Conservation (phyloP, 2,329 filamentous ascomycete genomes). For the Dothidotthia symphoricarpi region DNA sequence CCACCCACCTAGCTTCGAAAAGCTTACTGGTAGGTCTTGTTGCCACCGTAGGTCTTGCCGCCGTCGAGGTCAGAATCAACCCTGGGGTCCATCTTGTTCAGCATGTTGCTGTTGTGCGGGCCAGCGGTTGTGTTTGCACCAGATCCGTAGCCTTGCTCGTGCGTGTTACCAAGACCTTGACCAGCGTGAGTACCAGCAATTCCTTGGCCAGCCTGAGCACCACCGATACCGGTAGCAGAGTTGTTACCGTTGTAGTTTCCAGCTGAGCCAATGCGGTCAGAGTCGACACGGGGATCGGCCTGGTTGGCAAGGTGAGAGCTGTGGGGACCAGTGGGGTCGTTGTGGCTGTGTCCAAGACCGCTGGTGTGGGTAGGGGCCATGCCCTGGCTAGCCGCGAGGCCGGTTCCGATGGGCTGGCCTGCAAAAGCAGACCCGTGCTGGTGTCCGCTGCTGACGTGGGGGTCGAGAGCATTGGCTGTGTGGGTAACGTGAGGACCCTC, state of each 20-base stretch:
- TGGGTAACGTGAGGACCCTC: slow-evolving; percentile 18
- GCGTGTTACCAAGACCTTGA: slow-evolving; percentile 9
- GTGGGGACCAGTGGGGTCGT: slow-evolving; percentile 34
- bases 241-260: slow-evolving; percentile 18
- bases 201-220: no score
- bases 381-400: slow-evolving; percentile 8
- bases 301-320: slow-evolving; percentile 25
- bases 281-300: slow-evolving; percentile 35
- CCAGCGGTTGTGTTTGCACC: slow-evolving; percentile 36
- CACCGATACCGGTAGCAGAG: slow-evolving; percentile 10
- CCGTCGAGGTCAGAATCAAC: slow-evolving; percentile 40
- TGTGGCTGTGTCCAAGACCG: slow-evolving; percentile 6
- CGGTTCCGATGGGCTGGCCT: no score
- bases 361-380: slow-evolving; percentile 6
- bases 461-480: slow-evolving; percentile 18
- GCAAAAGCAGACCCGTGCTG: no score
- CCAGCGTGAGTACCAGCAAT: slow-evolving; percentile 11
- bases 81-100: slow-evolving; percentile 40
- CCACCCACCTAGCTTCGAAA: not conserved
- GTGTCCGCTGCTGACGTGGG: slow-evolving; percentile 23
- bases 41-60: slow-evolving; percentile 30
- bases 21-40: slow-evolving; percentile 25
- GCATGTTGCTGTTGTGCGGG: slow-evolving; percentile 33
- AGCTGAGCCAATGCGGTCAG: slow-evolving; percentile 22
- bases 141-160: slow-evolving; percentile 1